A percentile compares a stretch with the other conserved stretches of the same genome.
phyloP scores from a whole-genome alignment of 148 eudicot genomes.

The Amaranthus cruentus region DNA sequence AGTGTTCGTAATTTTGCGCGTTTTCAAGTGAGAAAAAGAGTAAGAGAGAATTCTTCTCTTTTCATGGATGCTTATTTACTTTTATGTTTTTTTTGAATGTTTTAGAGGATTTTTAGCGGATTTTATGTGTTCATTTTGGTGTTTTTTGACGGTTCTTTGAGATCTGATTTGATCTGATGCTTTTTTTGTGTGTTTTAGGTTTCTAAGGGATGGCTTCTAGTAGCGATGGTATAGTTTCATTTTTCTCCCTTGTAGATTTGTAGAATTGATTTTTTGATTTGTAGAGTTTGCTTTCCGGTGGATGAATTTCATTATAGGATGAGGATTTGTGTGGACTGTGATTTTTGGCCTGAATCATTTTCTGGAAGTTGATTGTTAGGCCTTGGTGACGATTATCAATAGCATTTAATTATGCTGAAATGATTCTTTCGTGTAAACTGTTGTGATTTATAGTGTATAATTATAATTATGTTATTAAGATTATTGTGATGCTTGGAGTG shows the following conservation, averaged over 20 bases:
- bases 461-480: too few species aligned
- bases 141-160: conserved; percentile 10
- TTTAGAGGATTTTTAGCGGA: neutral
- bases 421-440: too few species aligned
- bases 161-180: conserved; percentile 21
- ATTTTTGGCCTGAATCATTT: neutral
- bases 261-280: neutral
- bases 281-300: neutral
- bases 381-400: neutral
- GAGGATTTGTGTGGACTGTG: conserved; percentile 4
- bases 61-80: neutral
- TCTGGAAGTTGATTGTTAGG: neutral
- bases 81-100: neutral
- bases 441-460: too few species aligned
- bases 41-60: neutral
- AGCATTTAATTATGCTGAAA: neutral
- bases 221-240: conserved; percentile 27
- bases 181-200: neutral
- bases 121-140: neutral
- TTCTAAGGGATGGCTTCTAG: conserved; percentile 28
- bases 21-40: neutral
- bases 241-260: neutral
- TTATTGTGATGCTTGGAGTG: too few species aligned
- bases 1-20: neutral
- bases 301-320: neutral